These are phyloP conservation scores for Exophiala viscosa DNA, from an alignment of 2,329 filamentous ascomycete genomes.

Conservation along the genomic window DNA sequence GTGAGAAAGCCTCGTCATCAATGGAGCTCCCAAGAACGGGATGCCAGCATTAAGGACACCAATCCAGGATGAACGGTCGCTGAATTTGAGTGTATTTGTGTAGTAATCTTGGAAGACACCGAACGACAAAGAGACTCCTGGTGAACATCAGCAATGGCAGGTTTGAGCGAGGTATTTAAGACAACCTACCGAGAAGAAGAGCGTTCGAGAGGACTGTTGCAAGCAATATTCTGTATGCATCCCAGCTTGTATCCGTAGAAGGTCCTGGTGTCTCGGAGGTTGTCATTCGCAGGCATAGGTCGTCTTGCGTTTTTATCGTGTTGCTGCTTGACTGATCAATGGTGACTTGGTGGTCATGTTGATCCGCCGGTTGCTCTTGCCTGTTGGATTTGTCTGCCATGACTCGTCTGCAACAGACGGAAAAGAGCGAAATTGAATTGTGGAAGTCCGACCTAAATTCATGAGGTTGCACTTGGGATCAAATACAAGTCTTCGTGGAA, in stretches of 20 bases:
- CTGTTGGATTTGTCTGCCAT: no score
- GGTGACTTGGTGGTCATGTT: no score
- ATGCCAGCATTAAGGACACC: conserved; percentile 10
- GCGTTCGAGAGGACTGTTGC: conserved; percentile 4
- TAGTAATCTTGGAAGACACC: conserved; percentile 22
- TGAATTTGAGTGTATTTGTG: background rate
- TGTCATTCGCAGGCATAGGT: background rate
- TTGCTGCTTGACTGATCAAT: no score
- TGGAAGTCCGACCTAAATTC: no score
- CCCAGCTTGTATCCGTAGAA: conserved; percentile 2
- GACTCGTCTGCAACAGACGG: no score
- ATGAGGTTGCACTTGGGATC: no score
- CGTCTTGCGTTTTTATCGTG: no score
- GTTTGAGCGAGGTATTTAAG: background rate
- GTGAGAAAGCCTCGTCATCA: conserved; percentile 5
- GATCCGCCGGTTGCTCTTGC: no score
- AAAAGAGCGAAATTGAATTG: no score
- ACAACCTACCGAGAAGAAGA: conserved; percentile 8
- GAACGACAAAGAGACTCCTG: conserved; percentile 12
- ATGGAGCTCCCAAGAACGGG: conserved; percentile 3
- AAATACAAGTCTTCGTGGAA: no score
- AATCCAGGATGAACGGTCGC: conserved; percentile 13
- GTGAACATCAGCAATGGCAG: background rate
- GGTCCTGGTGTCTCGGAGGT: background rate
- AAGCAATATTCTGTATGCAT: conserved; percentile 1